Conservation (phyloP, 306 rosid species). For the Phaseolus lunatus region DNA sequence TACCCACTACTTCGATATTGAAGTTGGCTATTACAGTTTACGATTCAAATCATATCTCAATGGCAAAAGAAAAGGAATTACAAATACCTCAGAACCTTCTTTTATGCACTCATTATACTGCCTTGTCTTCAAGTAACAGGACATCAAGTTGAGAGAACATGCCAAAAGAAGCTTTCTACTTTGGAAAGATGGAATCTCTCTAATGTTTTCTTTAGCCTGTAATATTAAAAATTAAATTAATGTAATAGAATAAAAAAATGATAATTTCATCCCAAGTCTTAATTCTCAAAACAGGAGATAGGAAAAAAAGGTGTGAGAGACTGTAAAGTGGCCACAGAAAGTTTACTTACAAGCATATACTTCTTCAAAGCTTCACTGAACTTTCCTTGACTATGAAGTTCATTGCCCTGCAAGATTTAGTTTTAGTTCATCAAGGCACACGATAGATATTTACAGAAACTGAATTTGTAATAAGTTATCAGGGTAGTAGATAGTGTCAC, state of each 20-base stretch:
- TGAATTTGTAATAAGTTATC: background rate
- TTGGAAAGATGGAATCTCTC: slow-evolving; percentile 69
- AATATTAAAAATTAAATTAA: slow-evolving; percentile 44
- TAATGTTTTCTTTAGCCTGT: slow-evolving; percentile 89
- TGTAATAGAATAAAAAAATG: background rate
- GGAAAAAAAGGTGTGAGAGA: background rate
- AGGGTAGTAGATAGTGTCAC: background rate
- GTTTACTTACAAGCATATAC: slow-evolving; percentile 74
- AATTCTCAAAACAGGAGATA: background rate
- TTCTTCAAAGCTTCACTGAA: slow-evolving; percentile 76
- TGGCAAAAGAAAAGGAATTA: slow-evolving; percentile 39
- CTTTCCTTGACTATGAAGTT: slow-evolving; percentile 81
- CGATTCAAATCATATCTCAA: slow-evolving; percentile 35
- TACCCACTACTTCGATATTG: slow-evolving; percentile 13
- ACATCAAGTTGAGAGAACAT: slow-evolving; percentile 95
- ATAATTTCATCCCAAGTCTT: background rate
- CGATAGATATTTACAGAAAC: slow-evolving; percentile 31
- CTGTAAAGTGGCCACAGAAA: slow-evolving; percentile 29
- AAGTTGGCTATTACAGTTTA: slow-evolving; percentile 26
- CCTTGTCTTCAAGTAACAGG: slow-evolving; percentile 90
- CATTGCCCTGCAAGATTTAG: slow-evolving; percentile 79
- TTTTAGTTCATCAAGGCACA: slow-evolving; percentile 43
- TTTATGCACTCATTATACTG: slow-evolving; percentile 80
- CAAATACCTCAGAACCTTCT: slow-evolving; percentile 92
- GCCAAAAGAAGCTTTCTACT: slow-evolving; percentile 80